Evolutionary conservation across 495 filamentous ascomycete species (phyloP), one percentile per base, ranked within the genome.

Genomic region (Jackrogersella multiformis): DNA sequence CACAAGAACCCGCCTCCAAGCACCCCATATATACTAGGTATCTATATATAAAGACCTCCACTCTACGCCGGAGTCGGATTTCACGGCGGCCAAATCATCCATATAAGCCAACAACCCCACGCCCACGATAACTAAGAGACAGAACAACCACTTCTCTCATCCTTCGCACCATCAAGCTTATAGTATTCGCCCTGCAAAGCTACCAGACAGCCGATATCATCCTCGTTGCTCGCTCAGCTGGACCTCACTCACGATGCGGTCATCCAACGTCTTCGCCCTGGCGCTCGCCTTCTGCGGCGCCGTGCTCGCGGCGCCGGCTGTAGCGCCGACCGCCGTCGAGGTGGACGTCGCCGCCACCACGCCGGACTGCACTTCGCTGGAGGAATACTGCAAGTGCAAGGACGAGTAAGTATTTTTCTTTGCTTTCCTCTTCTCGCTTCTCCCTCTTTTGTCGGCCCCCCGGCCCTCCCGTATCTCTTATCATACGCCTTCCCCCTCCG

Each of bases 341-440:
- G 32, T 15, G 21, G 49, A 23, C 1, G 41, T 58, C 35, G 58
- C 61, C 34, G 54, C 49, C 8, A 44, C 21, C 1, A 57, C 61
- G 12, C 70, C 72, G 24, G 59, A 74, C 64, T 74, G 72, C 34
- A 15, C 60, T 16, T 13, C 64, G 24, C 21, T 74, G 51, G 30
- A 73, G 55, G 45, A 61, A 7, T 73, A 73, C 55, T 74, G 72
- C 67, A 68, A 63, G 39, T 65, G 68, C 57, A 49, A 55, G 13
- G 60, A 68, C 12, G 69, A 61, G 72, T 74, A 55, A 16, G 71
- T n/a, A n/a, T 28, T n/a, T 3, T 10, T 26, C 15, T 41, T 32
- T 4, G 30, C 16, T 18, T 20, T 1, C 16, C 30, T 34, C 16
- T 24, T 24, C 34, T 7, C 30, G 45, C 54, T 54, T 24, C 20